phyloP scores from a whole-genome alignment of 345 rosid genomes.

The Syzygium aromaticum region DNA sequence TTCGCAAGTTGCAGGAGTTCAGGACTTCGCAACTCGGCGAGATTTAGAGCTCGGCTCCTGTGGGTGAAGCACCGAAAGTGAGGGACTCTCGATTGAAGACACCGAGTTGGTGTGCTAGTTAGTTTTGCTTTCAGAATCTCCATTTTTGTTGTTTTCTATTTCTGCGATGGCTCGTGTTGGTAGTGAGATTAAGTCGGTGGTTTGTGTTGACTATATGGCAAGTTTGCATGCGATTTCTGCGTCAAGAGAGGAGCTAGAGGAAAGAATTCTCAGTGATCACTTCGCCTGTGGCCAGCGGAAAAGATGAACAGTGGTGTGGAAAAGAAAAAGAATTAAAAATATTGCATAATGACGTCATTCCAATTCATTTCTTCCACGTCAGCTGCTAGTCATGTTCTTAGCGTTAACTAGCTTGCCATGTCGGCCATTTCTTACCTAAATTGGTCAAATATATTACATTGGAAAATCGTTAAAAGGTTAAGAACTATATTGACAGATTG shows the following conservation, averaged over 20 bases:
- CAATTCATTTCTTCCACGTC: not conserved
- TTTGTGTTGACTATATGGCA: not conserved
- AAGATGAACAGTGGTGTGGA: not conserved
- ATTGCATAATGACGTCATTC: not conserved
- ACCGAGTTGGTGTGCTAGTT: not conserved
- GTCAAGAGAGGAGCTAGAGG: not conserved
- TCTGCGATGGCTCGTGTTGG: not conserved
- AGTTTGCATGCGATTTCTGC: not conserved
- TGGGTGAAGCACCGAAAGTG: not conserved
- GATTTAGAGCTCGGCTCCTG: too few species aligned
- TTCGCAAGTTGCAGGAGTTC: too few species aligned
- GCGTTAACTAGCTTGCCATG: too few species aligned
- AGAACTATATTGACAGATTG: not conserved
- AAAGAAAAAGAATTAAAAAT: not conserved
- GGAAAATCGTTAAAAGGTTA: not conserved
- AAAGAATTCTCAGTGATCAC: not conserved
- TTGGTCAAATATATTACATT: not conserved
- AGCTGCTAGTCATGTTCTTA: not conserved
- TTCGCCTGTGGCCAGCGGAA: not conserved
- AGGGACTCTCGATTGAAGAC: not conserved
- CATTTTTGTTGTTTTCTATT: not conserved
- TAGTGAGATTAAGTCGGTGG: not conserved
- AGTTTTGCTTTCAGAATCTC: not conserved
- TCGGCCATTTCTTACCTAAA: too few species aligned
- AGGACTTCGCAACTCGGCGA: too few species aligned